Conservation (phyloP, 108 stramenopile species). For the Cyclotella baltica region DNA sequence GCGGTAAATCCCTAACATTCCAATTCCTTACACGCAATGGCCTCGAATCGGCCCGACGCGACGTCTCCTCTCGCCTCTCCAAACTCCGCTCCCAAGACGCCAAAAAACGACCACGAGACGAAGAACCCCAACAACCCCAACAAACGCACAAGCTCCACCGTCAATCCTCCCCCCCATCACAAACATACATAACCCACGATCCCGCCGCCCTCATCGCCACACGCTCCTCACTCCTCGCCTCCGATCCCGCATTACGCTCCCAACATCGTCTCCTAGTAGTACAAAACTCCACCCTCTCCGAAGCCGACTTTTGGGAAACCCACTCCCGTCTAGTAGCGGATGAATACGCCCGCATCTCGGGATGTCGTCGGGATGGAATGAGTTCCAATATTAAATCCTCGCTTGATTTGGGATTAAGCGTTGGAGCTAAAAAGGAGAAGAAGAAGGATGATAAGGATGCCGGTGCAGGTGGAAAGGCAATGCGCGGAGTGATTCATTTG, state of each 20-base stretch:
- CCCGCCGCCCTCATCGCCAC: conserved; percentile 77
- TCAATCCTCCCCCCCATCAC: conserved; percentile 47
- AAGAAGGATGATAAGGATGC: conserved; percentile 51
- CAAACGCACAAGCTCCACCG: conserved; percentile 16
- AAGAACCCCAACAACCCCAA: not conserved
- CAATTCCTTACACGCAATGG: conserved; percentile 63
- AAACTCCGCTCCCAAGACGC: no score
- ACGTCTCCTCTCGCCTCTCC: conserved; percentile 64
- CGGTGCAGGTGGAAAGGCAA: not conserved
- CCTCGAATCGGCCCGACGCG: conserved; percentile 74
- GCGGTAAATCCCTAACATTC: conserved; percentile 66
- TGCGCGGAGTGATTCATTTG: conserved; percentile 42
- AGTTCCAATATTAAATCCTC: conserved; percentile 73
- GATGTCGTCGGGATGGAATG: conserved; percentile 59
- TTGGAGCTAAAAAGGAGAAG: conserved; percentile 37
- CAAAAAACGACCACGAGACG: conserved; percentile 15
- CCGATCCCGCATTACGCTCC: conserved; percentile 79
- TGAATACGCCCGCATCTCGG: conserved; percentile 85
- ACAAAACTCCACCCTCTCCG: conserved; percentile 70
- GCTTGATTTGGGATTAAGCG: conserved; percentile 56
- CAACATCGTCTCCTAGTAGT: conserved; percentile 84
- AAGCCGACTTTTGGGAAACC: conserved; percentile 90
- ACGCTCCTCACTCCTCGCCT: conserved; percentile 80
- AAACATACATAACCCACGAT: conserved; percentile 68
- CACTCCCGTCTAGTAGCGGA: conserved; percentile 74